phyloP scores from a whole-genome alignment of 2,329 filamentous ascomycete species.

The Penicillium sp. region DNA sequence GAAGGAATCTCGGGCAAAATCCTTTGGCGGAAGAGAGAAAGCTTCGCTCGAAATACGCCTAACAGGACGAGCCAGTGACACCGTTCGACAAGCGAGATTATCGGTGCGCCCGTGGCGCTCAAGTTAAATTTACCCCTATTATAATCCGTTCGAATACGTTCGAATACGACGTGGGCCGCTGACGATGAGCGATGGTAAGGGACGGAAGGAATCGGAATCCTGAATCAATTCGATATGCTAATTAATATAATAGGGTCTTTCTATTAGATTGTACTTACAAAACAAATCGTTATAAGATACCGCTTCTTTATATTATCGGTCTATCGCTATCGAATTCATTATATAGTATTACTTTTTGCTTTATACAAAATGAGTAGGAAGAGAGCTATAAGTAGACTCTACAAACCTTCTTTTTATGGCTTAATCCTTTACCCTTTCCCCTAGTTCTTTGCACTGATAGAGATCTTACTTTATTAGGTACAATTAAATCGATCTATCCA shows the following conservation, averaged over 20 bases:
- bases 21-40: no score
- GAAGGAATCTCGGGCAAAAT: no score
- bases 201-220: no score
- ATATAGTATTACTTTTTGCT: slow-evolving; percentile 1
- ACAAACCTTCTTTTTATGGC: background rate
- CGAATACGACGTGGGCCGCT: no score
- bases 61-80: no score
- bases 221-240: background rate
- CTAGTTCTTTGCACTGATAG: background rate
- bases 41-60: no score
- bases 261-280: slow-evolving; percentile 3
- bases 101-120: no score
- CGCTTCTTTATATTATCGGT: slow-evolving; percentile 1
- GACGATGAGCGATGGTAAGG: no score
- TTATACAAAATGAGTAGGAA: slow-evolving; percentile 1
- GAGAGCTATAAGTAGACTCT: slow-evolving; percentile 3
- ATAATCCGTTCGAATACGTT: no score
- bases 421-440: background rate
- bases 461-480: background rate
- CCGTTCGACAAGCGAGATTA: no score
- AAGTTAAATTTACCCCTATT: no score
- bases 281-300: slow-evolving; percentile 1
- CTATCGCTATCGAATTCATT: background rate
- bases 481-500: background rate
- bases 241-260: slow-evolving; percentile 4